Conservation (phyloP, 2,329 filamentous ascomycete species). For the Stemphylium vesicarium region DNA sequence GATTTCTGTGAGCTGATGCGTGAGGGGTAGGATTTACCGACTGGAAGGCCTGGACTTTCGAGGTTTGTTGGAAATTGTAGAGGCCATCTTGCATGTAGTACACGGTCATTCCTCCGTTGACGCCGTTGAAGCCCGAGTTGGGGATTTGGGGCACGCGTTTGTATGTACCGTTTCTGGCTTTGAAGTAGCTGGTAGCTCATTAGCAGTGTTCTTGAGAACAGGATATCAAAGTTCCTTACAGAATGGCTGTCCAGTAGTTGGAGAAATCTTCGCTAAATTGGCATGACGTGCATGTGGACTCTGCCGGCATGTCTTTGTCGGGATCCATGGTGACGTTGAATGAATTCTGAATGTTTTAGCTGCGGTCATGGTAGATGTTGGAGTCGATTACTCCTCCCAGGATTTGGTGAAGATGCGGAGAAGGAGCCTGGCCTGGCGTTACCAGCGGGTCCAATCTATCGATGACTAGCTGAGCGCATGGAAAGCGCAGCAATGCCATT, state of each 20-base stretch:
- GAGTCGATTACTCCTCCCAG: constrained; percentile 22
- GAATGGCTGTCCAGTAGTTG: constrained; percentile 41
- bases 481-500: constrained; percentile 32
- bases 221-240: constrained; percentile 22
- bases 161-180: constrained; percentile 36
- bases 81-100: constrained; percentile 41
- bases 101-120: constrained; percentile 37
- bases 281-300: constrained; percentile 37
- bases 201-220: background rate
- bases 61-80: constrained; percentile 33
- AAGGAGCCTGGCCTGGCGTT: constrained; percentile 30
- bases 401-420: constrained; percentile 36
- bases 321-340: constrained; percentile 37
- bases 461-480: constrained; percentile 33
- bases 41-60: constrained; percentile 53
- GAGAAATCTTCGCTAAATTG: constrained; percentile 40
- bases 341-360: constrained; percentile 18
- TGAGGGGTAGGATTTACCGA: constrained; percentile 15
- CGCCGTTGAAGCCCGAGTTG: constrained; percentile 36
- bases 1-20: too few relatives aligned
- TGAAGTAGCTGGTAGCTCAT: constrained; percentile 24
- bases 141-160: constrained; percentile 35
- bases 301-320: constrained; percentile 25
- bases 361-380: background rate
- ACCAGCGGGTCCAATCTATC: constrained; percentile 35